Evolutionary conservation across 257 asterid species (phyloP).

Genomic region (Capsicum chinense): DNA sequence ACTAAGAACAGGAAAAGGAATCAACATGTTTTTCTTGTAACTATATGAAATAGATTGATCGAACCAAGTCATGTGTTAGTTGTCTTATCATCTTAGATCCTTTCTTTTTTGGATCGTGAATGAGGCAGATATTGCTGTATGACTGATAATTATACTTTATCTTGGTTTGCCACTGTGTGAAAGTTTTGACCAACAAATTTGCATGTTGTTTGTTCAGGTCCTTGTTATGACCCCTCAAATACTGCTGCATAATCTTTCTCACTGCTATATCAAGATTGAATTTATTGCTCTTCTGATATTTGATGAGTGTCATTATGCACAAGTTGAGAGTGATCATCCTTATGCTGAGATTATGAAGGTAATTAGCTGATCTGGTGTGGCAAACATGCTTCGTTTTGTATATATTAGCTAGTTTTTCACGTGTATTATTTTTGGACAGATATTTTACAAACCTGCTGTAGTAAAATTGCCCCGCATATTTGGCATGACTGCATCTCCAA

Average conservation of each 20-base stretch:
- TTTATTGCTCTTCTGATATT: slow-evolving; percentile 83
- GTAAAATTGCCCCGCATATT: slow-evolving; percentile 87
- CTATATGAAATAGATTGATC: slow-evolving; percentile 5
- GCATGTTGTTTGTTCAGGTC: slow-evolving; percentile 60
- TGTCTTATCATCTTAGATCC: slow-evolving; percentile 9
- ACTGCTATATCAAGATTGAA: slow-evolving; percentile 82
- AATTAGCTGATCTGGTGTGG: slow-evolving; percentile 31
- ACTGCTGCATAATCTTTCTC: slow-evolving; percentile 74
- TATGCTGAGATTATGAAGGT: slow-evolving; percentile 99
- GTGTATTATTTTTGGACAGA: slow-evolving; percentile 51
- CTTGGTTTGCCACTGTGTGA: not conserved
- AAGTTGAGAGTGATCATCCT: slow-evolving; percentile 88
- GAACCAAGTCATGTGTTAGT: slow-evolving; percentile 19
- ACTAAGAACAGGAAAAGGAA: not conserved
- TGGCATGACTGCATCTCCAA: slow-evolving; percentile 99
- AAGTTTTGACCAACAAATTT: slow-evolving; percentile 25
- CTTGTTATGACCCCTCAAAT: slow-evolving; percentile 95
- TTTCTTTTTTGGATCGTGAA: not conserved
- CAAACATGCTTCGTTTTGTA: slow-evolving; percentile 18
- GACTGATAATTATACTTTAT: slow-evolving; percentile 3
- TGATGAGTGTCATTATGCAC: slow-evolving; percentile 99
- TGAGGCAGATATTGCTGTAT: slow-evolving; percentile 9
- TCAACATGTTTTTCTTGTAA: slow-evolving; percentile 19
- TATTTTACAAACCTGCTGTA: slow-evolving; percentile 67
- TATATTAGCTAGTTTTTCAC: slow-evolving; percentile 33